These are phyloP conservation scores for Limnanthes douglasii DNA, from an alignment of 345 rosid genomes.

Conservation along the genomic window DNA sequence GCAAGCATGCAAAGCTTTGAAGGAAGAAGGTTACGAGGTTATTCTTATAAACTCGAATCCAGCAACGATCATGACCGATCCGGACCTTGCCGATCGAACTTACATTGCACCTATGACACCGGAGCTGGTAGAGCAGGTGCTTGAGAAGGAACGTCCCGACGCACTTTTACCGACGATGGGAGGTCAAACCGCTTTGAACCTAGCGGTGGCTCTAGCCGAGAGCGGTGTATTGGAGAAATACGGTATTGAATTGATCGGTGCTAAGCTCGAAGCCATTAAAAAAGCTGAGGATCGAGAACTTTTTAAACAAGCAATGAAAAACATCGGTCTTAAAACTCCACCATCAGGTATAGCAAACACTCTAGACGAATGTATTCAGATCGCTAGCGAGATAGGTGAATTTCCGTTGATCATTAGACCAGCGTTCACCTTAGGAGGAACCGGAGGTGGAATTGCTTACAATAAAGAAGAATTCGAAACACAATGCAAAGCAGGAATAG, in stretches of 20 bases:
- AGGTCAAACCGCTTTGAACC: constrained; percentile 90
- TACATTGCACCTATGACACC: constrained; percentile 88
- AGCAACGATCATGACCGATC: constrained; percentile 98
- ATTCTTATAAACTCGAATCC: constrained; percentile 88
- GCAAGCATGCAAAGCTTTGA: constrained; percentile 85
- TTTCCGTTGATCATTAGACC: constrained; percentile 96
- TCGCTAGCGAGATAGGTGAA: constrained; percentile 69
- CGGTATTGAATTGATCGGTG: constrained; percentile 84
- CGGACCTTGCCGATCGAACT: constrained; percentile 77
- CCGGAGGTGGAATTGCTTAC: constrained; percentile 95
- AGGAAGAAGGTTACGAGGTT: constrained; percentile 83
- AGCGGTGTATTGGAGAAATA: constrained; percentile 57
- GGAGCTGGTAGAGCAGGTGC: constrained; percentile 73
- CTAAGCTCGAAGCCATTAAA: constrained; percentile 81
- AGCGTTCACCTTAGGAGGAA: constrained; percentile 89
- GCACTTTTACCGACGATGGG: constrained; percentile 95
- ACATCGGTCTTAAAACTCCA: constrained; percentile 76
- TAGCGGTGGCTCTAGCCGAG: constrained; percentile 82
- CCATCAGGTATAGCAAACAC: constrained; percentile 88
- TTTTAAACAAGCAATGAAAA: constrained; percentile 83
- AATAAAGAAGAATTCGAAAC: constrained; percentile 85
- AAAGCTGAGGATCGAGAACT: constrained; percentile 90
- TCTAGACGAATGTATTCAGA: constrained; percentile 60
- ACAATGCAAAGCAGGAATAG: constrained; percentile 69
- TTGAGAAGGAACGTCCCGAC: constrained; percentile 76